Conservation (phyloP, 768 basidiomycete genomes). For the Polyporus arcularius region DNA sequence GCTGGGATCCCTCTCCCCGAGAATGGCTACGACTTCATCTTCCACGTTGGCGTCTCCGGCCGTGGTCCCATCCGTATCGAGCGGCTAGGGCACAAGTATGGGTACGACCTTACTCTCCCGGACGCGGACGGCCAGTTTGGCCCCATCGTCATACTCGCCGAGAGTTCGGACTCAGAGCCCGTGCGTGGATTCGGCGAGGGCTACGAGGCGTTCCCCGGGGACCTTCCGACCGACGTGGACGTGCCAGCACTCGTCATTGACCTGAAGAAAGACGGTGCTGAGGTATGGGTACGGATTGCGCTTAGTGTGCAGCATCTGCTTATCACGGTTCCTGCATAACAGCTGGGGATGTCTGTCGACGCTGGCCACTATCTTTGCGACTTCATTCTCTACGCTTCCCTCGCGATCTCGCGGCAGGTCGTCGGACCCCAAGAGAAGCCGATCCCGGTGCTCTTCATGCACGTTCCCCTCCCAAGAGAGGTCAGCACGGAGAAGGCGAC, state of each 20-base stretch:
- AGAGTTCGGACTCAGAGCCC: conserved; percentile 42
- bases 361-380: conserved; percentile 78
- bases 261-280: conserved; percentile 50
- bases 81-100: conserved; percentile 62
- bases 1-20: conserved; percentile 42
- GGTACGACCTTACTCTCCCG: conserved; percentile 57
- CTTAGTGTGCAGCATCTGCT: background rate
- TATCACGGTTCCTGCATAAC: conserved; percentile 36
- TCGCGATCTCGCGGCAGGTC: conserved; percentile 62
- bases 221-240: conserved; percentile 61
- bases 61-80: conserved; percentile 67
- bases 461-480: conserved; percentile 68
- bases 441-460: conserved; percentile 62
- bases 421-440: conserved; percentile 25
- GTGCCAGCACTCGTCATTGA: conserved; percentile 55
- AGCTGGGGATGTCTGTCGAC: conserved; percentile 73
- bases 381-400: conserved; percentile 75
- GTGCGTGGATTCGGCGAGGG: conserved; percentile 38
- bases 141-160: conserved; percentile 36
- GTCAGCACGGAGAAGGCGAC: conserved; percentile 66
- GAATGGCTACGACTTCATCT: conserved; percentile 65
- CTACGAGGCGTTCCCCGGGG: conserved; percentile 57
- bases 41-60: conserved; percentile 70
- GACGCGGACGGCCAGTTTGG: conserved; percentile 62
- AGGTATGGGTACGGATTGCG: conserved; percentile 34